Percentiles rank a stretch among this genome's conserved stretches.
phyloP scores from a whole-genome alignment of 257 asterid species.

The Osmanthus fragrans region DNA sequence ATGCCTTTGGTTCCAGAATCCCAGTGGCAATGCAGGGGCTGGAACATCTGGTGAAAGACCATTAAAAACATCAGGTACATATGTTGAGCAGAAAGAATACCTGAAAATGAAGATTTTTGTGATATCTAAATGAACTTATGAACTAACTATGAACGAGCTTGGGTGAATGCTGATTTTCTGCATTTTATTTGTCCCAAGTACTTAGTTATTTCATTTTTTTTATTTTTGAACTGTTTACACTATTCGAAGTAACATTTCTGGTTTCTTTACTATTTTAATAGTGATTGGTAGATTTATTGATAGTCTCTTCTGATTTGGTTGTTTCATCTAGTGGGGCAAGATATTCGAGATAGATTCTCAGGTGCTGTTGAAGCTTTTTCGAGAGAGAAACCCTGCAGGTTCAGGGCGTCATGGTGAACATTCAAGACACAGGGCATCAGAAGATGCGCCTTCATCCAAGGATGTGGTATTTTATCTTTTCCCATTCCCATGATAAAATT shows the following conservation, averaged over 20 bases:
- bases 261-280: not conserved
- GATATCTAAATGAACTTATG: not conserved
- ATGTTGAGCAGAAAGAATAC: not conserved
- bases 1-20: constrained; percentile 22
- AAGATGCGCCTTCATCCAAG: constrained; percentile 34
- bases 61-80: constrained; percentile 18
- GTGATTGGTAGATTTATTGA: not conserved
- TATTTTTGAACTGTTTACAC: not conserved
- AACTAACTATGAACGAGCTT: not conserved
- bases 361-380: constrained; percentile 40
- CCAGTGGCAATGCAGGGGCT: constrained; percentile 27
- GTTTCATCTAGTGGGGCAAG: constrained; percentile 29
- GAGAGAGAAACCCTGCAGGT: constrained; percentile 23
- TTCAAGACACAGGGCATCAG: constrained; percentile 32
- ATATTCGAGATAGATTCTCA: constrained; percentile 28
- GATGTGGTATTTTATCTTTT: constrained; percentile 27
- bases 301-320: not conserved
- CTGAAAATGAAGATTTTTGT: not conserved
- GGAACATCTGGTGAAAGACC: constrained; percentile 28
- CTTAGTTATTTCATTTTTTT: not conserved
- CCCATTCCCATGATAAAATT: not conserved
- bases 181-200: not conserved
- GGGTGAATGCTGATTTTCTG: not conserved
- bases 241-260: not conserved
- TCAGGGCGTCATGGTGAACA: constrained; percentile 30